Evolutionary conservation across 495 filamentous ascomycete genomes (phyloP), one percentile per base, ranked within the genome.

Genomic region (Aspergillus bertholletiae): DNA sequence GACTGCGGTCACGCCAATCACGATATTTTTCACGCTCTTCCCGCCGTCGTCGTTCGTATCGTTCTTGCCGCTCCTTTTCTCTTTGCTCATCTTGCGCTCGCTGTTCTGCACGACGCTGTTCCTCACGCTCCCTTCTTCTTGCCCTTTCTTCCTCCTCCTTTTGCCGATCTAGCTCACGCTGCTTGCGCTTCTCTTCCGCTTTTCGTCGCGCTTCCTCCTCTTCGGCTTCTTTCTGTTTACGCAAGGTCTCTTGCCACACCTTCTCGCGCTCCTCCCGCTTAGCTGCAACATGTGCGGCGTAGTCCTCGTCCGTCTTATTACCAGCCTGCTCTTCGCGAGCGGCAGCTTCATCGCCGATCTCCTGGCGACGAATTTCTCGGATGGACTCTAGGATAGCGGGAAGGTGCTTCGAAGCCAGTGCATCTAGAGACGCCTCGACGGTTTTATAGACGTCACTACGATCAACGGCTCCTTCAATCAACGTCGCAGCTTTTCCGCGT

Each of bases 401-500:
- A 13, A 88, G 69, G 53, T 85, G 77, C 34, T 83, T 74, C 53
- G 86, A 80, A 44, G 93, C 85, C 46, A 93, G 77, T 20, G 69
- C 66, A 60, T 90, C 81, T 27, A 96, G 78, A 22, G 84, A 79
- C 1, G 74, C 73, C 55, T 90, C 81, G 5, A 87, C 88, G 46
- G 77, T 82, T 54, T 88, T 85, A 71, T 95, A 96, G 39, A 94
- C 82, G 49, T 87, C 86, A 49, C 82, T 86, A 41, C 92, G 84
- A 58, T 95, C 90, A 26, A 90, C 85, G 0, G 89, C 90, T 41
- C 92, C 92, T 67, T 96, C 90, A 45, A 96, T 87, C 18, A 96
- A 77, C 5, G 88, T 82, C 20, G 88, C 88, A 30, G 90, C 89
- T 72, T 93, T 91, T 20, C 84, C 77, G 7, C 88, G 84, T 54